These are phyloP conservation scores for Acorus calamus DNA, from an alignment of 106 monocot genomes.

Conservation along the genomic window DNA sequence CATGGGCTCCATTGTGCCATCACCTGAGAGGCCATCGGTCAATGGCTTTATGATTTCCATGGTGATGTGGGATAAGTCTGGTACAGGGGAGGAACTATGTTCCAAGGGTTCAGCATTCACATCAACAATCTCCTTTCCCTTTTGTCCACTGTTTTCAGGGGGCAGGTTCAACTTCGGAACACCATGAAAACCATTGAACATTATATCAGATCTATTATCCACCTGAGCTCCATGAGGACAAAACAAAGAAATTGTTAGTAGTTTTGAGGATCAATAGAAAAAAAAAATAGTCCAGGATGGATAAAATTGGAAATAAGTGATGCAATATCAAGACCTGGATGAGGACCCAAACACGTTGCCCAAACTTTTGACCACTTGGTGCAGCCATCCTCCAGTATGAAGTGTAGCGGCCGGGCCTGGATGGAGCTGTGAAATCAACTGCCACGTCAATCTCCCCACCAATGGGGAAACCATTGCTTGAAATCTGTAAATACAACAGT, in stretches of 20 bases:
- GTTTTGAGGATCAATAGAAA: background rate
- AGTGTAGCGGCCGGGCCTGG: slow-evolving; percentile 47
- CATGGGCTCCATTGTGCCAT: background rate
- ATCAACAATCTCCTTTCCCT: slow-evolving; percentile 11
- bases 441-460: slow-evolving; percentile 62
- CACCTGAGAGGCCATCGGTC: background rate
- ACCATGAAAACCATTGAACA: background rate
- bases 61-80: background rate
- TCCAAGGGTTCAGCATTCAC: slow-evolving; percentile 21
- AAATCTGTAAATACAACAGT: slow-evolving; percentile 47
- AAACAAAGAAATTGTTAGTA: too few species aligned
- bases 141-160: slow-evolving; percentile 9
- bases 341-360: slow-evolving; percentile 78
- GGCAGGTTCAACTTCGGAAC: slow-evolving; percentile 39
- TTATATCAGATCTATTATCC: slow-evolving; percentile 13
- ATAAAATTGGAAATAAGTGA: background rate
- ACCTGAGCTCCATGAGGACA: slow-evolving; percentile 18
- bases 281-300: background rate
- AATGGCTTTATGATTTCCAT: slow-evolving; percentile 4
- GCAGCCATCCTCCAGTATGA: slow-evolving; percentile 77
- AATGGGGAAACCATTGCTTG: slow-evolving; percentile 33
- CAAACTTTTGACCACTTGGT: slow-evolving; percentile 67
- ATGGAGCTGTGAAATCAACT: slow-evolving; percentile 67
- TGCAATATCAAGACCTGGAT: slow-evolving; percentile 38
- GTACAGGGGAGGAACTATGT: background rate